These are phyloP conservation scores for Albugo candida DNA, from an alignment of 352 stramenopile species.

Conservation along the genomic window DNA sequence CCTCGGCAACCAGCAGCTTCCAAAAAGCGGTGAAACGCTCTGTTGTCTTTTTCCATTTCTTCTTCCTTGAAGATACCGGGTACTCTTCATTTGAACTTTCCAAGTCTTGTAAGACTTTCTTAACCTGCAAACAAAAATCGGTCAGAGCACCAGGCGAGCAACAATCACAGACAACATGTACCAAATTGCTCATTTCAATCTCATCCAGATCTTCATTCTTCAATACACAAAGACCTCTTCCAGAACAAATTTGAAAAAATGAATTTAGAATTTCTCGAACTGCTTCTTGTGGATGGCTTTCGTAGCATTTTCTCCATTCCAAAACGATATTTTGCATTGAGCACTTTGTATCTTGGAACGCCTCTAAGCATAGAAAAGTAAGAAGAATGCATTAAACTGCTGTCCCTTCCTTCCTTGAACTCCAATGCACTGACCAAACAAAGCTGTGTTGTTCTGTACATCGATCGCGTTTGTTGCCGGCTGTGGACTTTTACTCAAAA, in stretches of 20 bases:
- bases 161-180: conserved; percentile 1
- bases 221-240: conserved; percentile 23
- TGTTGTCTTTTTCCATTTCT: conserved; percentile 5
- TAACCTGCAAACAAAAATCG: conserved; percentile 10
- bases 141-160: too few relatives aligned
- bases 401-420: not conserved
- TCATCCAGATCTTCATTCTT: conserved; percentile 27
- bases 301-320: conserved; percentile 53
- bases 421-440: not conserved
- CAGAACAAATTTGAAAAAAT: conserved; percentile 47
- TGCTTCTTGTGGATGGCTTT: conserved; percentile 26
- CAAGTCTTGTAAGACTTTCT: conserved; percentile 45
- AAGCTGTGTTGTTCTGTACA: conserved; percentile 3
- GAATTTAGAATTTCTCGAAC: conserved; percentile 63
- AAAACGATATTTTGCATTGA: conserved; percentile 29
- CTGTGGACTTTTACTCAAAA: not conserved
- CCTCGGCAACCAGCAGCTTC: conserved; percentile 54
- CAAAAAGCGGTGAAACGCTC: conserved; percentile 54
- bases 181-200: conserved; percentile 51
- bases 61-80: conserved; percentile 35
- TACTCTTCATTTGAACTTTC: conserved; percentile 39
- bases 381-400: not conserved
- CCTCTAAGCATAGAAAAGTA: conserved; percentile 16
- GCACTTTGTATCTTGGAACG: conserved; percentile 25
- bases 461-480: not conserved